Evolutionary conservation across 768 basidiomycete species (phyloP).

Genomic region (Suillus subalutaceus): DNA sequence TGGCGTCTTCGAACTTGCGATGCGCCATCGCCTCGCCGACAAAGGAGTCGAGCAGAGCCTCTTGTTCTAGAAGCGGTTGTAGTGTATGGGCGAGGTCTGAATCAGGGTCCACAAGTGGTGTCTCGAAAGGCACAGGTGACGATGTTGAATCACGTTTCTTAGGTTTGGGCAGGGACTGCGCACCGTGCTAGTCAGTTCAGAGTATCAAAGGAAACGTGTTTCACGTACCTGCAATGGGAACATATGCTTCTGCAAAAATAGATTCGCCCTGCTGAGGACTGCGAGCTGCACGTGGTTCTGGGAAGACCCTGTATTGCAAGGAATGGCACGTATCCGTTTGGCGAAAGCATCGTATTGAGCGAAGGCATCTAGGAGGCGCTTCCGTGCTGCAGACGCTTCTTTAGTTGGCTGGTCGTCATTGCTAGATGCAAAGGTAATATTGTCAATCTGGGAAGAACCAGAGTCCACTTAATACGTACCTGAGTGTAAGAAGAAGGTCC

Average conservation of each 20-base stretch:
- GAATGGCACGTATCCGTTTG: conserved; percentile 79
- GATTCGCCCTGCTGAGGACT: conserved; percentile 71
- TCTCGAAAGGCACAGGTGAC: conserved; percentile 19
- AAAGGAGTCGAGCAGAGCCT: conserved; percentile 87
- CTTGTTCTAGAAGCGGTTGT: conserved; percentile 93
- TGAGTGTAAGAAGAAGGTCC: conserved; percentile 75
- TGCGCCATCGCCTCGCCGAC: conserved; percentile 88
- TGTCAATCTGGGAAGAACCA: conserved; percentile 27
- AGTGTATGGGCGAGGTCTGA: conserved; percentile 71
- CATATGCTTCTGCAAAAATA: conserved; percentile 91
- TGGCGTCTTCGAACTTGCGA: conserved; percentile 95
- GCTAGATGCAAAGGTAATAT: conserved; percentile 17
- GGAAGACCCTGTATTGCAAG: conserved; percentile 66
- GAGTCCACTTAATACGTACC: conserved; percentile 38
- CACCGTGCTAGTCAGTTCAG: not conserved
- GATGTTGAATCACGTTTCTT: conserved; percentile 33
- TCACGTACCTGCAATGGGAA: conserved; percentile 46
- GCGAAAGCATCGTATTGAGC: conserved; percentile 87
- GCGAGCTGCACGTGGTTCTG: conserved; percentile 87
- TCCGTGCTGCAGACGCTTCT: conserved; percentile 72
- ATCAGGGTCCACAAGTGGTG: conserved; percentile 57
- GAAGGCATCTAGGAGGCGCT: conserved; percentile 83
- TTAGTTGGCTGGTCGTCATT: conserved; percentile 58
- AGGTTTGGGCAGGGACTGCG: conserved; percentile 52
- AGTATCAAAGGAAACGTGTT: not conserved